Evolutionary conservation across 2,329 filamentous ascomycete genomes (phyloP), one percentile per base, ranked within the genome.

Genomic region (Epichloe hybrida): DNA sequence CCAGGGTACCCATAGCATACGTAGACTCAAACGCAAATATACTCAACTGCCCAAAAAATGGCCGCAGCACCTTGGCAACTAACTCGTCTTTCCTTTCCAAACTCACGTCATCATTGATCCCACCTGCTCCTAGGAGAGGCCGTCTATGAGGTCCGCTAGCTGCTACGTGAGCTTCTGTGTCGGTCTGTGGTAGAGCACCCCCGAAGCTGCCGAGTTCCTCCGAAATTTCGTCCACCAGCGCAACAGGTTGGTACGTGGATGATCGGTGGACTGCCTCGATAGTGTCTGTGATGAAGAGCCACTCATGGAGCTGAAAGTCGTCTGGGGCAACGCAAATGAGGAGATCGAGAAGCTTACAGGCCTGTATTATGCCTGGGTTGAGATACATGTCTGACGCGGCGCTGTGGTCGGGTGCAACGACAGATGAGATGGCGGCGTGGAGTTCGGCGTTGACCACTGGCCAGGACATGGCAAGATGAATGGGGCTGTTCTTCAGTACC

Each of bases 281-380:
- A 13, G 91, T 97, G 66, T 98, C 93, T 2, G 89, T 95, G 50
- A 98, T 83, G 66, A 95, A 98, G 4, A 97, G 79, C 93, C 93
- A 98, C 71, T 96, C 88, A 61, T 95, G 85, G n/a, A 97, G 78
- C 66, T 97, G 93, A 68, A 97, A 98, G 64, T 98, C 93, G 58
- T 98, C 93, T 0, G 90, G 91, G 4, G 86, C 84, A 7, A 90
- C 74, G 42, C 88, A 83, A 13, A 97, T 77, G n/a, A 98, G 74
- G 20, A 89, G 73, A 61, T 98, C 93, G 3, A 98, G 76, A 3
- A 98, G 76, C 64, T 97, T 98, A 69, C 90, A 96, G 0, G 89
- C 90, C 65, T 98, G 91, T 3, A 98, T 71, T 15, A 96, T 72
- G 2, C 86, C 82, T 2, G 80, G 71, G 57, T 88, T 85, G 61